Percentiles rank a stretch among this genome's conserved stretches.
Conservation (phyloP, 345 rosid genomes). For the Chamaenerion angustifolium region DNA sequence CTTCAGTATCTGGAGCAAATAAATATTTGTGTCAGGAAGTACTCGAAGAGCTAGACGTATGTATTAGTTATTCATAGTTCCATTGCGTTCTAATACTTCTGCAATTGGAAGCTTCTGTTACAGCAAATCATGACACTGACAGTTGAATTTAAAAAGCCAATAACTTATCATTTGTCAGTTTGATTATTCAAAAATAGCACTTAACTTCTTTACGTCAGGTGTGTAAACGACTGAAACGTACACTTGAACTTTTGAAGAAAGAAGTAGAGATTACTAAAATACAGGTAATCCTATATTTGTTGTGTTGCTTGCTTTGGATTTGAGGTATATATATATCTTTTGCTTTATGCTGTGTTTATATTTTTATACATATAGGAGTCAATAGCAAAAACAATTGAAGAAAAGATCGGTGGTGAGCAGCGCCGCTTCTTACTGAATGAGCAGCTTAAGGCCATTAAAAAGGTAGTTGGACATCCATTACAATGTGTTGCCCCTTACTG, state of each 20-base stretch:
- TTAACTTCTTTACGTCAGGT: constrained; percentile 30
- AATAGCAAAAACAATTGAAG: constrained; percentile 97
- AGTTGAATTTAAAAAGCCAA: too few relatives aligned
- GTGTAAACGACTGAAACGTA: constrained; percentile 71
- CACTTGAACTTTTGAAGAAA: constrained; percentile 81
- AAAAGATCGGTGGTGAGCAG: constrained; percentile 96
- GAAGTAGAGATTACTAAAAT: constrained; percentile 97
- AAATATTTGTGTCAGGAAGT: constrained; percentile 77
- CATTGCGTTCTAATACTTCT: background rate
- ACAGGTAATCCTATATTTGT: constrained; percentile 36
- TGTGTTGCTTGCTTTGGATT: too few relatives aligned
- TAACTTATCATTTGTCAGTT: background rate
- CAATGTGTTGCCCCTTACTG: background rate
- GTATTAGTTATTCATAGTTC: constrained; percentile 10
- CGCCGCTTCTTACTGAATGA: constrained; percentile 94
- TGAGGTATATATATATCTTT: background rate
- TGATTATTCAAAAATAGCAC: background rate
- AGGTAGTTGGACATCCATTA: constrained; percentile 31
- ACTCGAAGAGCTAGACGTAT: constrained; percentile 97
- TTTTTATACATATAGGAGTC: constrained; percentile 47
- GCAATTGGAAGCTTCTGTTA: background rate
- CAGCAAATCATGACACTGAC: too few relatives aligned
- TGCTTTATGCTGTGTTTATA: background rate
- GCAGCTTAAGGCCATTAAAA: constrained; percentile 97
- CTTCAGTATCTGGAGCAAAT: constrained; percentile 92